Evolutionary conservation across 331 rosid genomes (phyloP).

Genomic region (Pyrus hybrid): DNA sequence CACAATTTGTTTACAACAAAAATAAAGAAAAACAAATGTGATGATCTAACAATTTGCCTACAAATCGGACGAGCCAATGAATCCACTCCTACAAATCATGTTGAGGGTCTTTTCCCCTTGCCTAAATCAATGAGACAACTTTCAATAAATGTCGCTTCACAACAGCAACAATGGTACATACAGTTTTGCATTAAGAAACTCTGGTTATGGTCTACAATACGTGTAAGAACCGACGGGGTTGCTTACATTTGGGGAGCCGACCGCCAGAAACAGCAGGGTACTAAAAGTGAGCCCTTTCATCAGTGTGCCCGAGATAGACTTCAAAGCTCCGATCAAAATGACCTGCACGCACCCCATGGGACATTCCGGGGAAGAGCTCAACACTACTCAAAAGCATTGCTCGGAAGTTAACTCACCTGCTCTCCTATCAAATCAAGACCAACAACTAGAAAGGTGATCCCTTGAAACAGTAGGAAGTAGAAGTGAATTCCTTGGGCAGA

Average conservation of each 20-base stretch:
- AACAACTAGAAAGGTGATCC: constrained; percentile 83
- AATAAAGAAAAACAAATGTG: constrained; percentile 7
- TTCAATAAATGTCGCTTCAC: constrained; percentile 22
- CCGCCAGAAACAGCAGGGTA: neutral
- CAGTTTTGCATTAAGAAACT: constrained; percentile 23
- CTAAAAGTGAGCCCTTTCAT: neutral
- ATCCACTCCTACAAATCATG: neutral
- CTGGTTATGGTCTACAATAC: constrained; percentile 18
- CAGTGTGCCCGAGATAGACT: constrained; percentile 5
- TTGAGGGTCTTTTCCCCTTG: neutral
- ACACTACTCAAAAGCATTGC: neutral
- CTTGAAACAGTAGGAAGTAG: constrained; percentile 94
- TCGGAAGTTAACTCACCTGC: constrained; percentile 63
- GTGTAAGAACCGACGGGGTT: constrained; percentile 28
- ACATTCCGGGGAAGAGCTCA: constrained; percentile 14
- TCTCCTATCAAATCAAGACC: constrained; percentile 99
- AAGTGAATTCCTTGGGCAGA: constrained; percentile 99
- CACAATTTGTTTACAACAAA: constrained; percentile 1
- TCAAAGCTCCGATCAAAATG: constrained; percentile 5
- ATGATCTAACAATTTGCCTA: neutral
- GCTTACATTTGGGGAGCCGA: constrained; percentile 30
- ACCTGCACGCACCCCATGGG: neutral
- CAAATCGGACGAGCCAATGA: neutral
- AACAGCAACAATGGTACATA: constrained; percentile 25
- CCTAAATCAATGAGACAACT: neutral